Evolutionary conservation across 352 stramenopile genomes (phyloP).

Genomic region (Albugo candida): DNA sequence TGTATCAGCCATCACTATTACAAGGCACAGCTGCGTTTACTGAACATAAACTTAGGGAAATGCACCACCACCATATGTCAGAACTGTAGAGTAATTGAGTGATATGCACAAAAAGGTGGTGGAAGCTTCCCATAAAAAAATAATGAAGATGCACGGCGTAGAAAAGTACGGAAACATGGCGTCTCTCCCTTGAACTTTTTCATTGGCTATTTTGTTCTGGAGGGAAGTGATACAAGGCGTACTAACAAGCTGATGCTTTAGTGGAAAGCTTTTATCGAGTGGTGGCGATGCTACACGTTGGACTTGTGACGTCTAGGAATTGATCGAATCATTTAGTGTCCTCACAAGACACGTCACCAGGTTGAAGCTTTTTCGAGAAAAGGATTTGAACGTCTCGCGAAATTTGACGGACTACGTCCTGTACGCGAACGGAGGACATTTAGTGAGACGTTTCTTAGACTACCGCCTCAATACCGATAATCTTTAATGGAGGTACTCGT

Average conservation of each 20-base stretch:
- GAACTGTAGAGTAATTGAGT: neutral
- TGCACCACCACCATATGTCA: neutral
- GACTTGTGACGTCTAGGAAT: conserved; percentile 1
- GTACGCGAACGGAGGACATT: neutral
- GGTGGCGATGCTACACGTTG: neutral
- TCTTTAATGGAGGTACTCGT: too few species aligned
- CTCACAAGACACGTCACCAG: conserved; percentile 1
- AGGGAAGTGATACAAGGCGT: neutral
- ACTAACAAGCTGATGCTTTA: conserved; percentile 1
- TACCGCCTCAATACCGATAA: conserved; percentile 3
- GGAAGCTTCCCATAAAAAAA: neutral
- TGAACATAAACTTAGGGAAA: conserved; percentile 1
- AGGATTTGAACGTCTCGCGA: neutral
- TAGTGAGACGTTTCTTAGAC: neutral
- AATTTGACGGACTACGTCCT: conserved; percentile 1
- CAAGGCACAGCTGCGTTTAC: neutral
- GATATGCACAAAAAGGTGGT: conserved; percentile 5
- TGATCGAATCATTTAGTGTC: neutral
- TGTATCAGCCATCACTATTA: neutral
- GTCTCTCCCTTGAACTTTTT: conserved; percentile 2
- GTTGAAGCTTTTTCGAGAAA: conserved; percentile 3
- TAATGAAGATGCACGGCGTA: neutral
- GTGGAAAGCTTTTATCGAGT: neutral
- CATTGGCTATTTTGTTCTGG: conserved; percentile 2
- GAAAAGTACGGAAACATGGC: neutral